Conservation (phyloP, 148 eudicot species). For the Arctostaphylos glauca region DNA sequence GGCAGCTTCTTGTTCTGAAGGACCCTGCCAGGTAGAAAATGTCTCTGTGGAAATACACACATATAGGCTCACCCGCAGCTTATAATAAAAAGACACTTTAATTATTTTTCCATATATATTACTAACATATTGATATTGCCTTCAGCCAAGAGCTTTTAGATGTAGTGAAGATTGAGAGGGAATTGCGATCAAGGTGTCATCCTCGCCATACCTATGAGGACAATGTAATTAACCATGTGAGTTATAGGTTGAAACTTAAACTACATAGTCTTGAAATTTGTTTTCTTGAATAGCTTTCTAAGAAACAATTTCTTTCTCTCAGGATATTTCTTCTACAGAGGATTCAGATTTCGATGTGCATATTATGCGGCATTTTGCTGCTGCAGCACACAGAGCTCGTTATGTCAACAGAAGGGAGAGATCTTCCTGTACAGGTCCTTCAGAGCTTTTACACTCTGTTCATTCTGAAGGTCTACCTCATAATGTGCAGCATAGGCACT, state of each 20-base stretch:
- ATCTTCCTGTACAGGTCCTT: constrained; percentile 34
- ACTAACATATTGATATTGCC: not conserved
- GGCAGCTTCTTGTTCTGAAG: constrained; percentile 62
- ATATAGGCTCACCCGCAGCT: not conserved
- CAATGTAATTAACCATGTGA: constrained; percentile 35
- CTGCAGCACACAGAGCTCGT: constrained; percentile 52
- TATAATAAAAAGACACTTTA: not conserved
- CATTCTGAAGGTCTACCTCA: constrained; percentile 24
- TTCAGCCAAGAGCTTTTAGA: constrained; percentile 73
- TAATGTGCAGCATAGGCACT: constrained; percentile 25
- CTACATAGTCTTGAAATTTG: not conserved
- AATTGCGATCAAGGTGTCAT: constrained; percentile 34
- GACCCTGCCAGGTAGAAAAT: constrained; percentile 60
- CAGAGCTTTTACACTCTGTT: constrained; percentile 32
- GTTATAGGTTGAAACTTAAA: constrained; percentile 17
- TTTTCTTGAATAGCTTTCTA: constrained; percentile 11
- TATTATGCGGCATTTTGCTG: constrained; percentile 56
- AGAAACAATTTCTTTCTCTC: constrained; percentile 21
- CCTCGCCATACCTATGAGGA: constrained; percentile 24
- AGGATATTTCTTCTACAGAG: constrained; percentile 47
- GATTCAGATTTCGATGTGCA: constrained; percentile 59
- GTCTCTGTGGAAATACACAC: not conserved
- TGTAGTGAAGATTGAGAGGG: constrained; percentile 53
- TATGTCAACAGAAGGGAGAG: constrained; percentile 41
- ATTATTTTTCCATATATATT: not conserved